A percentile compares a stretch with the other conserved stretches of the same genome.
Conservation (phyloP, 495 filamentous ascomycete species). For the Aspergillus kassunensis region DNA sequence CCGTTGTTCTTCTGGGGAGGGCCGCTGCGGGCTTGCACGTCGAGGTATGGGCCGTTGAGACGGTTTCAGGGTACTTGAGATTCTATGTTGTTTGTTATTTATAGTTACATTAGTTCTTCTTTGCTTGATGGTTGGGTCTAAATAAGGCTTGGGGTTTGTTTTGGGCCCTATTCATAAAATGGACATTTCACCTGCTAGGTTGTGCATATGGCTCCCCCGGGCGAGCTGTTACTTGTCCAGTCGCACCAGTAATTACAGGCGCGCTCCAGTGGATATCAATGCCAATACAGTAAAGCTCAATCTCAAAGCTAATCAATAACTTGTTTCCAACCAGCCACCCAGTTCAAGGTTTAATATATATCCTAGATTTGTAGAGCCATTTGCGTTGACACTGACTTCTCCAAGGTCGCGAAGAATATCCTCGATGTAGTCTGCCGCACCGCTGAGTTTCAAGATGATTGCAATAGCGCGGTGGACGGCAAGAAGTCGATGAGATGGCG, state of each 20-base stretch:
- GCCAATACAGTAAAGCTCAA: too few species aligned
- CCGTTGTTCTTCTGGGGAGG: conserved; percentile 26
- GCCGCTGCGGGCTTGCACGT: conserved; percentile 18
- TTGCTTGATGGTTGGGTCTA: too few species aligned
- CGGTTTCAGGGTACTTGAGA: background rate
- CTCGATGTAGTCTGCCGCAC: conserved; percentile 33
- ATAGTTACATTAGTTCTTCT: too few species aligned
- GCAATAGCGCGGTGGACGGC: conserved; percentile 31
- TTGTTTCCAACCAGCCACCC: conserved; percentile 23
- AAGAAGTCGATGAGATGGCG: conserved; percentile 28
- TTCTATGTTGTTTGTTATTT: background rate
- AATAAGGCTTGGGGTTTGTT: too few species aligned
- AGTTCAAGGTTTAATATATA: conserved; percentile 17
- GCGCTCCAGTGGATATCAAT: too few species aligned
- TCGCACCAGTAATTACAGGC: too few species aligned
- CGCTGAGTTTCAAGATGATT: conserved; percentile 31
- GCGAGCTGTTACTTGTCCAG: too few species aligned
- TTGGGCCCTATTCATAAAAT: too few species aligned
- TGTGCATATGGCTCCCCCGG: too few species aligned
- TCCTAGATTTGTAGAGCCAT: conserved; percentile 28
- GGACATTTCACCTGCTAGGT: too few species aligned
- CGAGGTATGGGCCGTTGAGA: conserved; percentile 28
- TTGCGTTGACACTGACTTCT: conserved; percentile 23
- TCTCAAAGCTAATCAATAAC: conserved; percentile 17
- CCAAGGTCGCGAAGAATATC: conserved; percentile 28